Evolutionary conservation across 306 rosid species (phyloP).

Genomic region (Quercus cerris): DNA sequence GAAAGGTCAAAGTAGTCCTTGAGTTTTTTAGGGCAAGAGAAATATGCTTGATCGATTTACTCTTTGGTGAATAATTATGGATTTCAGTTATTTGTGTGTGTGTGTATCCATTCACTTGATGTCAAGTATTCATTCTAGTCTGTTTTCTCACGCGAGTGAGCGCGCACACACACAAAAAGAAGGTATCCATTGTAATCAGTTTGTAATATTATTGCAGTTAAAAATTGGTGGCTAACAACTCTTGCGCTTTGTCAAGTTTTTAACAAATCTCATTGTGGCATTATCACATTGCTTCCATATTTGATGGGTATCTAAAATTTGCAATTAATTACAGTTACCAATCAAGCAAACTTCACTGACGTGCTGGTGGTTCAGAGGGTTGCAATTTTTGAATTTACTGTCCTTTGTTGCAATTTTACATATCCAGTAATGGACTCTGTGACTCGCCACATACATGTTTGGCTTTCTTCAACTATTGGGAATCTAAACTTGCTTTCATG

Average conservation of each 20-base stretch:
- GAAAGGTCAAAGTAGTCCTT: background rate
- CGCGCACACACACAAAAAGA: no score
- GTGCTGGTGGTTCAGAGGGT: background rate
- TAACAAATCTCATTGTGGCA: background rate
- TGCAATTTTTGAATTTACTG: background rate
- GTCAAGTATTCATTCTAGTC: background rate
- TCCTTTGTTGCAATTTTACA: background rate
- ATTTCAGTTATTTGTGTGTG: background rate
- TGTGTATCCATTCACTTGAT: background rate
- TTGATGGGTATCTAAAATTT: background rate
- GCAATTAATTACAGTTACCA: background rate
- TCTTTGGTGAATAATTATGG: background rate
- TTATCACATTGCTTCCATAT: background rate
- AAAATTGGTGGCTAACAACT: background rate
- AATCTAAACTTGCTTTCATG: background rate
- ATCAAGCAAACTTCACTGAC: background rate
- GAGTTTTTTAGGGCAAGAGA: background rate
- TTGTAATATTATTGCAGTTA: background rate
- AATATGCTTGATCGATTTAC: background rate
- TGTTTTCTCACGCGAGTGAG: no score
- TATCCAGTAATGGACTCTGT: background rate
- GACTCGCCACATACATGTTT: background rate
- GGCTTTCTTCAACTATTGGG: background rate
- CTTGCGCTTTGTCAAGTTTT: background rate
- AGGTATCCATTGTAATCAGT: background rate